Conservation (phyloP, 202 grass and related monocot genomes). For the Saccharum hybrid region DNA sequence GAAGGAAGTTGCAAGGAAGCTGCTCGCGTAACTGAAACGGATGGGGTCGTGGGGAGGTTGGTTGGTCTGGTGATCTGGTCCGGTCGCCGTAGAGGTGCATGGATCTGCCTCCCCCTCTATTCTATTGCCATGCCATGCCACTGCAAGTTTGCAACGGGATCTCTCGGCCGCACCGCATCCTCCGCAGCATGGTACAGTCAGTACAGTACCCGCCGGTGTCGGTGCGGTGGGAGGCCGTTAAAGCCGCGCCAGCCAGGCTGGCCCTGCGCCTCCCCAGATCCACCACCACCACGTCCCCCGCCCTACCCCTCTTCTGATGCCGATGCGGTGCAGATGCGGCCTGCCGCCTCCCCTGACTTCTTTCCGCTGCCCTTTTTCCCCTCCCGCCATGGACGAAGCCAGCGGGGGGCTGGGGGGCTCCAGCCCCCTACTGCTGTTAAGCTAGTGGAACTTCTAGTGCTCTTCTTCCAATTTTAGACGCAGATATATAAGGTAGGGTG, state of each 20-base stretch:
- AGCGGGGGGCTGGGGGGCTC: too few relatives aligned
- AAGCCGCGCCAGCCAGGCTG: conserved; percentile 54
- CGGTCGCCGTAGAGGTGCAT: background rate
- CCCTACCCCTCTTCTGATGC: too few relatives aligned
- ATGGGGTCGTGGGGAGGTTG: background rate
- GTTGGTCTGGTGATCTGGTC: background rate
- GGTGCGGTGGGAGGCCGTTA: conserved; percentile 65
- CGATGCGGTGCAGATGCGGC: conserved; percentile 1
- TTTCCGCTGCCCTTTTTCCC: background rate
- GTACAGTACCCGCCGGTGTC: conserved; percentile 53
- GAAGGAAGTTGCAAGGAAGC: conserved; percentile 46
- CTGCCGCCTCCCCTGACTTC: conserved; percentile 46
- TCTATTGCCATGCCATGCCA: background rate
- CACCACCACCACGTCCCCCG: background rate
- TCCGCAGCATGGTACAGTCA: background rate
- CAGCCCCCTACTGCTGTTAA: too few relatives aligned
- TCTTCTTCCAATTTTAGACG: too few relatives aligned
- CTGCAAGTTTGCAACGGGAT: background rate
- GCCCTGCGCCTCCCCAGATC: conserved; percentile 31
- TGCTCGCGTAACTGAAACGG: conserved; percentile 44
- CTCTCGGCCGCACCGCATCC: background rate
- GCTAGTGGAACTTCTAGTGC: too few relatives aligned
- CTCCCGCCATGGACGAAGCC: background rate
- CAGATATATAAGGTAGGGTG: too few relatives aligned
- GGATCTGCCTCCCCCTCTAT: background rate